Evolutionary conservation across 306 rosid genomes (phyloP), one percentile per base, ranked within the genome.

Genomic region (Begonia masoniana): DNA sequence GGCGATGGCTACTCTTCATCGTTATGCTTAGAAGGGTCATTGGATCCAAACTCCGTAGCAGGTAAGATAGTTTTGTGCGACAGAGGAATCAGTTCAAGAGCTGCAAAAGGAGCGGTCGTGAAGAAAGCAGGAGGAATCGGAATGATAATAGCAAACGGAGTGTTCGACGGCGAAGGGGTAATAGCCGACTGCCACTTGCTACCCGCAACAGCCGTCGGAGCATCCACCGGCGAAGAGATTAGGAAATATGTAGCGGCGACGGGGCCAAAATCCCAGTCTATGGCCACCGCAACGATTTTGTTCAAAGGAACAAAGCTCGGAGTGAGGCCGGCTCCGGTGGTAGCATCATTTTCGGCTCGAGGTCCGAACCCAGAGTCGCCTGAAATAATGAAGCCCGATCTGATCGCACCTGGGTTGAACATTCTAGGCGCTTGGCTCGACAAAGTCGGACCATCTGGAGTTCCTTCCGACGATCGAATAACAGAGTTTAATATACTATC

Each of bases 361-460:
- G 94, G 94, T 16, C 84, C 91, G 5, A 85, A 85, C 41, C 91
- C 91, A 2, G 83, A 61, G 53, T 69, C 89, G 0, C 83, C 91
- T 5, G 95, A 85, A 57, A 74, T 85, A 47, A 57, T 85, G 35
- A 85, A 85, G 71, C 95, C 95, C 1, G 95, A 85, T 59, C 74
- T 85, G 47, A 76, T 85, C 23, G 95, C 95, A 0, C 95, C 95
- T 0, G 91, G 95, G n/a, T 35, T 85, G 65, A 85, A 85, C 74
- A 85, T 85, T 45, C 80, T 85, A 10, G 95, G 91, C 2, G 95
- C 95, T 41, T 85, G 95, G 95, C 91, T 87, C 10, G 89, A 84
- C n/a, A 61, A 41, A 23, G 79, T 84, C 4, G 89, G 94, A 0
- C 91, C 91, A 0, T 76, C 91, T 3, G 84, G 89, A 1, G 42